Base-by-base conservation (phyloP, 768 basidiomycete species). In the Dendrothele bispora region DNA sequence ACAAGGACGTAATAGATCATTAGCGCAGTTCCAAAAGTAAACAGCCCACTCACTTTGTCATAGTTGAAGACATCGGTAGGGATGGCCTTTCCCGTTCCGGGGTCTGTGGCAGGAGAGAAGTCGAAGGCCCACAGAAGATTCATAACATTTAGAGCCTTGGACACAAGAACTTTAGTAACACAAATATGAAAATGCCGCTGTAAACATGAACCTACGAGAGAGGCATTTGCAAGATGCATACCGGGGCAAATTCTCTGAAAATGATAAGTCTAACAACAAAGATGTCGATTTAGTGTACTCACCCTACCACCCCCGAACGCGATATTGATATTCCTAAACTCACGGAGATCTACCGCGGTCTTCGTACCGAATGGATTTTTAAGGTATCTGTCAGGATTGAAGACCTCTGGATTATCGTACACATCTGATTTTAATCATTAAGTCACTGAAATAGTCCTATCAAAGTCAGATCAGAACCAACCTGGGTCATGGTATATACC, bases 121-220 rank as follows among this genome's bases (percentile, higher is more conserved):
- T 61, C 49, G 55, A 67, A 67, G 5, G 60, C 61, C 65, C 65
- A 67, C 5, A 67, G 20, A 4, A 67, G 57, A 38, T 57, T 60
- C 58, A 62, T 62, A 5, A 46, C 52, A 39, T 59, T 60, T 25
- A 67, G 48, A 27, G 49, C 41, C 61, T n/a, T 63, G 29, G 35
- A 14, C 38, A 32, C 21, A 27, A 30, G 11, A 34, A 18, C 36
- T n/a, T 14, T n/a, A 7, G 37, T 41, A 15, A 29, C 20, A 46
- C 24, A 14, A n/a, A n/a, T n/a, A n/a, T n/a, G 30, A 38, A 25
- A 40, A 17, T 10, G 5, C 27, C 5, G 25, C 2, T 17, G 46
- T 27, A 28, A 38, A 26, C 12, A 21, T 5, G 25, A 29, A 18
- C 54, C 26, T 40, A 59, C 58, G 18, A 59, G 29, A 5, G 58